Conservation (phyloP, 345 rosid species). For the Linum tenue region DNA sequence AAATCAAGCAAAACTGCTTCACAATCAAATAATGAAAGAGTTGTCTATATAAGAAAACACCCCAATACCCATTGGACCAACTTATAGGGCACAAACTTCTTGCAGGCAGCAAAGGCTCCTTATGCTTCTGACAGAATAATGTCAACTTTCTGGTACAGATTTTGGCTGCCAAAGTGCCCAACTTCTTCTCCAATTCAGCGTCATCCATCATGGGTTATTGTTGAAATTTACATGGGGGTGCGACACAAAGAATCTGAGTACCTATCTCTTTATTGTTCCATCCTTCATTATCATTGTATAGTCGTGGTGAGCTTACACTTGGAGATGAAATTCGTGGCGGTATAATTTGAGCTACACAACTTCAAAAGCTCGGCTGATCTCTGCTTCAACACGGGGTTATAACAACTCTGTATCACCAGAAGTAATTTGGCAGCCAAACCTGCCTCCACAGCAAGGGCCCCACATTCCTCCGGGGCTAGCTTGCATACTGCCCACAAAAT, state of each 20-base stretch:
- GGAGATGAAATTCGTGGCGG: slow-evolving; percentile 22
- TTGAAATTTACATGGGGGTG: not conserved
- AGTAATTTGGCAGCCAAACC: slow-evolving; percentile 27
- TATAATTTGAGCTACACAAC: slow-evolving; percentile 24
- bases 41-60: not conserved
- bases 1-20: not conserved
- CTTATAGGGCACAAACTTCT: too few species aligned
- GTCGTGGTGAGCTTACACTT: slow-evolving; percentile 26
- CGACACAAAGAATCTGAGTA: not conserved
- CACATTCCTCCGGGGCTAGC: slow-evolving; percentile 34
- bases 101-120: too few species aligned
- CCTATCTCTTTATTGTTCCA: not conserved
- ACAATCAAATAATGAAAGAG: too few species aligned
- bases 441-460: slow-evolving; percentile 24
- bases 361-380: slow-evolving; percentile 25
- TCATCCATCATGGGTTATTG: not conserved
- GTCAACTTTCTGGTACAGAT: too few species aligned
- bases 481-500: slow-evolving; percentile 57
- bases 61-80: too few species aligned
- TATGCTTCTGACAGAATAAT: too few species aligned
- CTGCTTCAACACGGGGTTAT: slow-evolving; percentile 20
- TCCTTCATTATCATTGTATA: slow-evolving; percentile 15
- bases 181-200: not conserved
- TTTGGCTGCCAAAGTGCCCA: too few species aligned
- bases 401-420: slow-evolving; percentile 28